Percentiles rank a stretch among this genome's conserved stretches.
phyloP scores from a whole-genome alignment of 257 asterid species.

The Nicotiana attenuata region DNA sequence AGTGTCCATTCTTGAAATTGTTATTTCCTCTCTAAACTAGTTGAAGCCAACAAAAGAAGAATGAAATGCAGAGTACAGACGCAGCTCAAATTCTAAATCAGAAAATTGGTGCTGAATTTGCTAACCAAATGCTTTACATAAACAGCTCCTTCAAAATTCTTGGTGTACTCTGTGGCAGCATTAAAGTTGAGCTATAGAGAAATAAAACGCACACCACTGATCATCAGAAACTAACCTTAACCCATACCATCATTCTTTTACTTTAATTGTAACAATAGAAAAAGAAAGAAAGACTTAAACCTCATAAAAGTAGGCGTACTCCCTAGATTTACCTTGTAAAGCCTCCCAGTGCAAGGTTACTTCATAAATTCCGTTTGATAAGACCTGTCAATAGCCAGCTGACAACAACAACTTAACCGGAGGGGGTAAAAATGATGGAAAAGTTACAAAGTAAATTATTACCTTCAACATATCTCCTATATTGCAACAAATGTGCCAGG shows the following conservation, averaged over 20 bases:
- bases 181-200: constrained; percentile 61
- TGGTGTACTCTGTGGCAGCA: constrained; percentile 53
- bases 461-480: constrained; percentile 94
- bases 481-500: constrained; percentile 89
- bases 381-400: constrained; percentile 29
- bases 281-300: constrained; percentile 21
- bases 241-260: not conserved
- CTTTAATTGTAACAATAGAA: not conserved
- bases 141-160: constrained; percentile 57
- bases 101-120: constrained; percentile 66
- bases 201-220: not conserved
- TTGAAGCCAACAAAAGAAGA: not conserved
- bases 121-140: constrained; percentile 79
- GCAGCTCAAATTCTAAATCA: not conserved
- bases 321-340: too few relatives aligned
- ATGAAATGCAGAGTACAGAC: not conserved
- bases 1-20: too few relatives aligned
- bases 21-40: too few relatives aligned
- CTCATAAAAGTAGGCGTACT: constrained; percentile 88
- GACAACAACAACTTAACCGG: not conserved
- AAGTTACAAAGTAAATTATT: not conserved
- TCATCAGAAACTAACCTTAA: too few relatives aligned
- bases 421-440: not conserved
- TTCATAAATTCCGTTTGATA: constrained; percentile 69
- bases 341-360: constrained; percentile 73